Conservation (phyloP, 106 monocot genomes). For the Ottelia alismoides region DNA sequence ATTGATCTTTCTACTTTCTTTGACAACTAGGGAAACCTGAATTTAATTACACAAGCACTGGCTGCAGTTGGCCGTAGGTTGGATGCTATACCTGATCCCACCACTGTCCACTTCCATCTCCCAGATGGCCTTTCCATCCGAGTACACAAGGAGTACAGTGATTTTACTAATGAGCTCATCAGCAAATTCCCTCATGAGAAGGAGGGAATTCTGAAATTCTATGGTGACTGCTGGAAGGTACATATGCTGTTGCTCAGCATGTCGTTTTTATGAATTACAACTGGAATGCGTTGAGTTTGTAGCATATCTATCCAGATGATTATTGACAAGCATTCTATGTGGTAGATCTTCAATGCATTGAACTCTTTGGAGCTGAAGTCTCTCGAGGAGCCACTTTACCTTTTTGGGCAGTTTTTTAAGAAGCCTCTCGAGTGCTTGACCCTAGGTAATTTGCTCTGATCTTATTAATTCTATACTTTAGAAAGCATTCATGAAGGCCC, state of each 20-base stretch:
- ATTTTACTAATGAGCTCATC: slow-evolving; percentile 58
- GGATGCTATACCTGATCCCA: slow-evolving; percentile 83
- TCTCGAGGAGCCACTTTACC: slow-evolving; percentile 91
- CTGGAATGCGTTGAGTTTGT: too few species aligned
- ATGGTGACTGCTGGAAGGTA: slow-evolving; percentile 94
- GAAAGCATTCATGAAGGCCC: too few species aligned
- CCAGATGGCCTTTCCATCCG: slow-evolving; percentile 59
- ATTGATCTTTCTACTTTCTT: not conserved
- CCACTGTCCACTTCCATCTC: slow-evolving; percentile 90
- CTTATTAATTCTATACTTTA: too few species aligned
- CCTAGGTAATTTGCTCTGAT: slow-evolving; percentile 43
- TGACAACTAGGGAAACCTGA: slow-evolving; percentile 71
- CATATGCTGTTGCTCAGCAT: not conserved
- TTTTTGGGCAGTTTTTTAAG: slow-evolving; percentile 93
- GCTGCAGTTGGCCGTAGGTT: slow-evolving; percentile 68
- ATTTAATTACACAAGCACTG: slow-evolving; percentile 86
- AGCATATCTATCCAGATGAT: too few species aligned
- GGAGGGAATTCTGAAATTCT: slow-evolving; percentile 75
- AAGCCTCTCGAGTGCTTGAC: slow-evolving; percentile 92
- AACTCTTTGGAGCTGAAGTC: slow-evolving; percentile 96
- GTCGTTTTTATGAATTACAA: too few species aligned
- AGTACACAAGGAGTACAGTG: slow-evolving; percentile 65
- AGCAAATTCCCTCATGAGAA: slow-evolving; percentile 79
- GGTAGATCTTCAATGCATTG: slow-evolving; percentile 80
- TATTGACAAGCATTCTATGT: too few species aligned